Percentiles rank a stretch among this genome's conserved stretches.
phyloP scores from a whole-genome alignment of 257 asterid species.

The Jaltomata sinuosa region DNA sequence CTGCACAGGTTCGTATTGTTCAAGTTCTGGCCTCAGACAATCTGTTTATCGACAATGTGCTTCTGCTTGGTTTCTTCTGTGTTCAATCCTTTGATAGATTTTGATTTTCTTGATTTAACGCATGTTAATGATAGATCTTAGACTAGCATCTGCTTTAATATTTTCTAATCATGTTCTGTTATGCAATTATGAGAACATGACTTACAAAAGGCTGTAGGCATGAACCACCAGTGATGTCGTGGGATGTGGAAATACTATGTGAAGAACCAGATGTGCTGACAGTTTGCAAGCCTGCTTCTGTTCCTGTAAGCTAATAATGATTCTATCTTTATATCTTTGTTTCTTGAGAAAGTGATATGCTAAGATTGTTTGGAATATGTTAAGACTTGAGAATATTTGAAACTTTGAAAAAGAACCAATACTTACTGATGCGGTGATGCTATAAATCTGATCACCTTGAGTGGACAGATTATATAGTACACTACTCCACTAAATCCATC shows the following conservation, averaged over 20 bases:
- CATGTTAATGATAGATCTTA: not conserved
- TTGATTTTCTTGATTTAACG: not conserved
- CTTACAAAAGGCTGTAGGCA: conserved; percentile 75
- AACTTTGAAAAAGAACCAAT: not conserved
- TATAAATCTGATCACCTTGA: not conserved
- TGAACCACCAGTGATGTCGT: conserved; percentile 95
- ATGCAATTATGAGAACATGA: conserved; percentile 30
- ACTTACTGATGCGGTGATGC: not conserved
- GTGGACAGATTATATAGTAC: not conserved
- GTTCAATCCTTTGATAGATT: not conserved
- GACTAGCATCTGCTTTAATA: not conserved
- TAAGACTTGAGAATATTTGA: not conserved
- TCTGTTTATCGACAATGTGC: not conserved
- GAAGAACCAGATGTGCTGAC: conserved; percentile 71
- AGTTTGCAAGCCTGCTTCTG: conserved; percentile 88
- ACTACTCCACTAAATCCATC: not conserved
- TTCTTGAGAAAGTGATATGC: not conserved
- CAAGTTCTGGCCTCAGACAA: not conserved
- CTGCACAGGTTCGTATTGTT: conserved; percentile 58
- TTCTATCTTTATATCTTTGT: not conserved
- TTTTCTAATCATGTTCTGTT: not conserved
- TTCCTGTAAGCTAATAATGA: conserved; percentile 66
- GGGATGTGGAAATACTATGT: conserved; percentile 65
- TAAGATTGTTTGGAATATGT: not conserved
- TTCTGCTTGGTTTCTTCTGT: not conserved